phyloP scores from a whole-genome alignment of 2,329 filamentous ascomycete species.

The Akanthomyces lecanii region DNA sequence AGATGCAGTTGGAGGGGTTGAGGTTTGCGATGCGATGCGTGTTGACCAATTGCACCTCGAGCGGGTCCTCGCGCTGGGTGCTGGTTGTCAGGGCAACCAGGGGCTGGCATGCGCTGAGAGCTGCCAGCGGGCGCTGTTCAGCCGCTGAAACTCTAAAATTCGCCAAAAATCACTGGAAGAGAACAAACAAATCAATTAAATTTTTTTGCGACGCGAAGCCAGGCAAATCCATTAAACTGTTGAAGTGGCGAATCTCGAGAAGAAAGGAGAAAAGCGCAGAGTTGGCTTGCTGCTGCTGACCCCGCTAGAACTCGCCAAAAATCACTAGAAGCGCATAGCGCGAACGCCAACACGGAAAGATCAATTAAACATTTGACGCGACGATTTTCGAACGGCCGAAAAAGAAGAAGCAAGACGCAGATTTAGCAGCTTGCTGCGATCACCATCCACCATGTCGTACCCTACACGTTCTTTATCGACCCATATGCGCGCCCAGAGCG shows the following conservation, averaged over 20 bases:
- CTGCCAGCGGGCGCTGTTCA: no score
- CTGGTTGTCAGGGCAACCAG: slow-evolving; percentile 10
- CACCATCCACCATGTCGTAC: slow-evolving; percentile 46
- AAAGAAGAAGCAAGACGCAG: not conserved
- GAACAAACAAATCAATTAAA: no score
- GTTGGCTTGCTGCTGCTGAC: not conserved
- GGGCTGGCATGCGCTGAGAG: not conserved
- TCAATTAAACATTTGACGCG: slow-evolving; percentile 8
- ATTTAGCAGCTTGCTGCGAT: not conserved
- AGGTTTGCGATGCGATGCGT: not conserved
- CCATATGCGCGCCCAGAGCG: slow-evolving; percentile 62
- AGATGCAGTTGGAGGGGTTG: not conserved
- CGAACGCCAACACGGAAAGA: not conserved
- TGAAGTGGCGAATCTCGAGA: no score
- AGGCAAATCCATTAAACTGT: no score
- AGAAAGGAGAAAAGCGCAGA: no score
- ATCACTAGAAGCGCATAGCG: not conserved
- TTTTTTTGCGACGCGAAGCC: no score
- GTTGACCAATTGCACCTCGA: slow-evolving; percentile 13
- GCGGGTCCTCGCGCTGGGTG: not conserved
- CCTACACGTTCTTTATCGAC: slow-evolving; percentile 56
- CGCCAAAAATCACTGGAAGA: no score
- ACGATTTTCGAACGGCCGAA: not conserved
- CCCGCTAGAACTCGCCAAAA: slow-evolving; percentile 2
- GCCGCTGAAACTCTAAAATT: no score